Conservation (phyloP, 805 yeast genomes). For the Candida ovalis region DNA sequence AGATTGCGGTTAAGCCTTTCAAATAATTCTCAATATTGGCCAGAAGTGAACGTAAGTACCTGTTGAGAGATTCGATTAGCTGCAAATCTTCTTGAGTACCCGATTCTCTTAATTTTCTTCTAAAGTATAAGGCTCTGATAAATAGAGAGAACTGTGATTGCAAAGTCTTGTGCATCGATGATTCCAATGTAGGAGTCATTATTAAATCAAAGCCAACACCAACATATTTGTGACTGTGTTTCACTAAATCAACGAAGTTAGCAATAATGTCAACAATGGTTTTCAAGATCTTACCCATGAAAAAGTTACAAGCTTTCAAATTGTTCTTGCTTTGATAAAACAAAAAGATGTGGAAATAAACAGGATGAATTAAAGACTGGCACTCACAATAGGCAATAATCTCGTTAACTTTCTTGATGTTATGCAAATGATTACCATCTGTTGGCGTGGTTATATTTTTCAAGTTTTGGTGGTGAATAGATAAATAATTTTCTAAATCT, state of each 20-base stretch:
- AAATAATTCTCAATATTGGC: constrained; percentile 40
- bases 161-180: constrained; percentile 36
- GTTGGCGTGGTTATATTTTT: constrained; percentile 25
- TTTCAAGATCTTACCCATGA: constrained; percentile 34
- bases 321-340: constrained; percentile 35
- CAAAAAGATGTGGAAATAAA: constrained; percentile 40
- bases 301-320: constrained; percentile 33
- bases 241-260: constrained; percentile 34
- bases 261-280: constrained; percentile 33
- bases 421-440: constrained; percentile 17
- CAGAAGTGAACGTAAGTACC: constrained; percentile 19
- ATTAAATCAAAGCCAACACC: constrained; percentile 37
- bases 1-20: constrained; percentile 40
- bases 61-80: constrained; percentile 10
- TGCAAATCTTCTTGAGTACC: constrained; percentile 3
- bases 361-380: constrained; percentile 34
- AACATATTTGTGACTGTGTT: constrained; percentile 23
- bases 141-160: constrained; percentile 27
- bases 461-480: constrained; percentile 29
- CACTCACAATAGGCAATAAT: constrained; percentile 24
- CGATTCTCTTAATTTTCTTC: constrained; percentile 13
- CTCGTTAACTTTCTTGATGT: constrained; percentile 21
- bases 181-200: constrained; percentile 35
- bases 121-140: constrained; percentile 30
- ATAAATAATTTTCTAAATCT: constrained; percentile 35